A percentile compares a stretch with the other conserved stretches of the same genome.
Evolutionary conservation across 208 protist species (phyloP).

Genomic region (Trypanosoma vivax): DNA sequence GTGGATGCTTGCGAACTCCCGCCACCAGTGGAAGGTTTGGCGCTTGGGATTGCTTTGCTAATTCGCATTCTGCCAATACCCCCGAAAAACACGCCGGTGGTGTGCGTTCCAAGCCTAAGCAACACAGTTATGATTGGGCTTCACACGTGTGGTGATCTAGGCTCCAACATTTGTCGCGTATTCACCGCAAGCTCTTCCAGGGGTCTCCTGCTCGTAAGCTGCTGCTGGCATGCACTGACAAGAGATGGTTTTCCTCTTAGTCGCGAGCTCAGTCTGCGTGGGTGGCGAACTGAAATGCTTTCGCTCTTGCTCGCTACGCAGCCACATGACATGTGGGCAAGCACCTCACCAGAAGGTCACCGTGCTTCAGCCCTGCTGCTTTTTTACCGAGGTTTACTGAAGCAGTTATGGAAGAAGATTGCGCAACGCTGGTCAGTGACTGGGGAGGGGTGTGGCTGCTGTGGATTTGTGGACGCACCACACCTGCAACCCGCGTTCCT

Average conservation of each 20-base stretch:
- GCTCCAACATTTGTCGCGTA: conserved; percentile 71
- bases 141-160: conserved; percentile 84
- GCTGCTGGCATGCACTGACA: conserved; percentile 86
- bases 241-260: conserved; percentile 66
- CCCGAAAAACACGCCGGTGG: conserved; percentile 17
- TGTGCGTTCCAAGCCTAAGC: conserved; percentile 60
- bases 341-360: conserved; percentile 51
- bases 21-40: conserved; percentile 16
- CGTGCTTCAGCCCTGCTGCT: conserved; percentile 57
- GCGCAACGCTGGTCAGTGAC: conserved; percentile 15
- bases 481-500: conserved; percentile 77
- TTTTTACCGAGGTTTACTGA: conserved; percentile 78
- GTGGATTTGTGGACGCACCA: conserved; percentile 33
- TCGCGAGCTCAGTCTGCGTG: conserved; percentile 32
- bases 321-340: conserved; percentile 78
- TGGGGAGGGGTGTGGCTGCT: too few species aligned
- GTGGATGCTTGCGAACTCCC: conserved; percentile 7
- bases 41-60: conserved; percentile 24
- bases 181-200: conserved; percentile 38
- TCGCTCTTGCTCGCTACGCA: conserved; percentile 83
- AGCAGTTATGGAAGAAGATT: conserved; percentile 46
- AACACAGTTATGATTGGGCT: conserved; percentile 74
- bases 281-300: conserved; percentile 37
- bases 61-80: conserved; percentile 30
- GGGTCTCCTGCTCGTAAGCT: conserved; percentile 84